Evolutionary conservation across 495 filamentous ascomycete species (phyloP), one percentile per base, ranked within the genome.

Genomic region (Cercophora sp.): DNA sequence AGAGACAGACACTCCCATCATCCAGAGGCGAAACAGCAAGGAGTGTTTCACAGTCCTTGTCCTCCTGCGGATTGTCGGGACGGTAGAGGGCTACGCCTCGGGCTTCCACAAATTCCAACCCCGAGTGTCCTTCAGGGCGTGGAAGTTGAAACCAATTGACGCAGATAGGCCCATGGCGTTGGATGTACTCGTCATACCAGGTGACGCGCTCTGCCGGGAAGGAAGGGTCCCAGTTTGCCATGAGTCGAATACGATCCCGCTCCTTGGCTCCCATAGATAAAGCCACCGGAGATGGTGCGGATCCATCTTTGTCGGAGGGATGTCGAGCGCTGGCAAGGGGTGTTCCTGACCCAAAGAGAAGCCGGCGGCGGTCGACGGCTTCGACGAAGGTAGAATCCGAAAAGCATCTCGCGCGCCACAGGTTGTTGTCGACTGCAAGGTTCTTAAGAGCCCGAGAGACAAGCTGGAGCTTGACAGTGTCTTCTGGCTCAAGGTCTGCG

Each of bases 121-220:
- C 26, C 8, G 66, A 51, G 18, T 57, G 64, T 1, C 66, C 57
- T n/a, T 26, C 36, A 19, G 29, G 3, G 10, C 40, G 50, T 10
- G 59, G 48, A 44, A 82, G 75, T 58, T 88, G 80, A 40, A 92
- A 72, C 90, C 90, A 96, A 58, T 77, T 86, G 24, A 88, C 69
- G 5, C 76, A 78, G 24, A 90, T 77, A 0, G 87, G 85, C 0
- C 80, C 89, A 71, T 93, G 79, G 19, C 90, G 77, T 22, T 89
- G 88, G 55, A 92, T 86, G 65, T 88, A 96, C 67, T 96, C 91
- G 44, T 85, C 81, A 58, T 94, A 96, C 84, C 88, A 96, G 44
- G 87, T 80, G 11, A 87, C 73, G 31, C 71, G 70, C 64, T 88
- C 85, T 10, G 71, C 69, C 11, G 85, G 82, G 52, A 85, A 86